A percentile compares a stretch with the other conserved stretches of the same genome.
Conservation (phyloP, 108 stramenopile genomes). For the Cyclotella atomus region DNA sequence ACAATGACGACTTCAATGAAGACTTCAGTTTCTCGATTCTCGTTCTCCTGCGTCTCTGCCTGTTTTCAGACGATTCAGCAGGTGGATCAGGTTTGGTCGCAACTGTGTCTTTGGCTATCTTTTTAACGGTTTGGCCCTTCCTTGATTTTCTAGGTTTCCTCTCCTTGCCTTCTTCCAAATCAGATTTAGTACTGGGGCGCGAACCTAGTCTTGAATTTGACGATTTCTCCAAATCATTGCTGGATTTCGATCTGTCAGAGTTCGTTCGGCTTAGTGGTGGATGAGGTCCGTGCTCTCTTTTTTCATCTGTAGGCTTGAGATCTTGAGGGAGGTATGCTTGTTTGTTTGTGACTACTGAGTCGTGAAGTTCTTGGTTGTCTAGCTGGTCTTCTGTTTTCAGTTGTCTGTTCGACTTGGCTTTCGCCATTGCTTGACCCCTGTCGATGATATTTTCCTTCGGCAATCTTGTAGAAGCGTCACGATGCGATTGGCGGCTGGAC, state of each 20-base stretch:
- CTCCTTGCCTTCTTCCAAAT: neutral
- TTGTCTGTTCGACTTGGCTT: neutral
- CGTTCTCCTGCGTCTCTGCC: neutral
- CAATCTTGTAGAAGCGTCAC: neutral
- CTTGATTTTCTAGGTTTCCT: neutral
- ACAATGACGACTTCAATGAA: neutral
- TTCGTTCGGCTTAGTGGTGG: neutral
- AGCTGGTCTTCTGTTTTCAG: neutral
- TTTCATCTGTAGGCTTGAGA: neutral
- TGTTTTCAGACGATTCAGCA: neutral
- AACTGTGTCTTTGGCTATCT: neutral
- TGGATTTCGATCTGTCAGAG: neutral
- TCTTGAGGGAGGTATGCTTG: neutral
- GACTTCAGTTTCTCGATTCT: neutral
- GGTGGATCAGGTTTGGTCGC: neutral
- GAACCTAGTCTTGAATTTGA: neutral
- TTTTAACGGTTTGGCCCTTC: neutral
- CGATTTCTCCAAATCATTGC: neutral
- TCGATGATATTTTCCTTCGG: neutral
- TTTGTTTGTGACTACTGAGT: neutral
- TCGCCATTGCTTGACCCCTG: neutral
- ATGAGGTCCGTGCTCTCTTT: neutral
- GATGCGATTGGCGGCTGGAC: neutral
- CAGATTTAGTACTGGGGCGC: neutral
- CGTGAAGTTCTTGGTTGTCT: no score